phyloP scores from a whole-genome alignment of 495 filamentous ascomycete species.

The Venustampulla echinocandica region DNA sequence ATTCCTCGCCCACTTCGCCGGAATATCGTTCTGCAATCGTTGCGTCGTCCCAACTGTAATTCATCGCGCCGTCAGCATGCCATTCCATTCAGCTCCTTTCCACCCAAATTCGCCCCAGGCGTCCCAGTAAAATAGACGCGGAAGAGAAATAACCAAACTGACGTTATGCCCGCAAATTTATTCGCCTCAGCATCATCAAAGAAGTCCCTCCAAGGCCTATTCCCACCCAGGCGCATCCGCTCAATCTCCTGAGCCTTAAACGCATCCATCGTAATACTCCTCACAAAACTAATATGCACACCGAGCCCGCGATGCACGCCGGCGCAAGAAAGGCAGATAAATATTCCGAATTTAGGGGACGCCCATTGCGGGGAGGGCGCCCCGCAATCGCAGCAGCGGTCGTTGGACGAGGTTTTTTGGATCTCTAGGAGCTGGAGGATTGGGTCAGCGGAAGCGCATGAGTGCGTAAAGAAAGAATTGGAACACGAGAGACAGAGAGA shows the following conservation, averaged over 20 bases:
- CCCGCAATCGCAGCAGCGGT: conserved; percentile 83
- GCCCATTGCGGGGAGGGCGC: conserved; percentile 95
- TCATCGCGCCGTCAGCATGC: conserved; percentile 21
- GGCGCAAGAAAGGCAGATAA: conserved; percentile 94
- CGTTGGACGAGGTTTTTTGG: conserved; percentile 80
- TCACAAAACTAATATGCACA: conserved; percentile 96
- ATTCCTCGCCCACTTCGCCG: conserved; percentile 84
- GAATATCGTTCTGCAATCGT: conserved; percentile 80
- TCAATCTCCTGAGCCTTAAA: conserved; percentile 83
- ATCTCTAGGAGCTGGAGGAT: conserved; percentile 42
- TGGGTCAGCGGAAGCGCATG: no score
- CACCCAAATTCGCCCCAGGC: no score
- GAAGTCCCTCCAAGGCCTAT: conserved; percentile 75
- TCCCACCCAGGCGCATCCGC: conserved; percentile 81
- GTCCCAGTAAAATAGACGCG: neutral
- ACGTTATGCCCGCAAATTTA: conserved; percentile 41
- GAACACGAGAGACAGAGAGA: conserved; percentile 4
- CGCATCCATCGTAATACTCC: conserved; percentile 93
- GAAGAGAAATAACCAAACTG: neutral
- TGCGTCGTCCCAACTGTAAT: conserved; percentile 58
- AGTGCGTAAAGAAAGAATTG: neutral
- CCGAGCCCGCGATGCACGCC: conserved; percentile 90
- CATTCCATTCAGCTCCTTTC: no score
- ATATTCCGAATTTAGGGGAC: conserved; percentile 66
- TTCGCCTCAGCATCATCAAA: conserved; percentile 66